Percentiles rank a stretch among this genome's conserved stretches.
phyloP scores from a whole-genome alignment of 371 early-diverging fungal species.

The Mortierella sp. region DNA sequence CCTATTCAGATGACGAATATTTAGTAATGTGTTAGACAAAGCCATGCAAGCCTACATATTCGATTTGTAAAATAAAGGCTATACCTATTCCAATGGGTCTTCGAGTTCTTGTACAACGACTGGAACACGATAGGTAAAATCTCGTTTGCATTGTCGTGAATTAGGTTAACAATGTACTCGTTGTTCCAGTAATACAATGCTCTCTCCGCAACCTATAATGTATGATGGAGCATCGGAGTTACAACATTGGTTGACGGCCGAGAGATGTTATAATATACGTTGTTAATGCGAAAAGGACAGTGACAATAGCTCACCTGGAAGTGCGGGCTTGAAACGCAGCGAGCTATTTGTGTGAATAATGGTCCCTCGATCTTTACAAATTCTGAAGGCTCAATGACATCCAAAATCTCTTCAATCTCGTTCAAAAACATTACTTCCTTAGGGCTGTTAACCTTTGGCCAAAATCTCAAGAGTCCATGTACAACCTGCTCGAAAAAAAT shows the following conservation, averaged over 20 bases:
- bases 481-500: constrained; percentile 72
- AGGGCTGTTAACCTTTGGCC: constrained; percentile 98
- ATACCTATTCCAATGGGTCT: constrained; percentile 96
- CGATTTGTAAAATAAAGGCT: background rate
- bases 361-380: constrained; percentile 90
- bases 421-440: constrained; percentile 98
- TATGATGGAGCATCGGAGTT: background rate
- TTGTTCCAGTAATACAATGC: constrained; percentile 98
- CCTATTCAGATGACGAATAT: constrained; percentile 53
- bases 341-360: constrained; percentile 90
- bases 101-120: constrained; percentile 90
- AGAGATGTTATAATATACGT: background rate
- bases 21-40: background rate
- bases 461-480: constrained; percentile 87
- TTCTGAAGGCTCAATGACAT: constrained; percentile 89
- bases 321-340: constrained; percentile 94
- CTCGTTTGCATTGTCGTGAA: constrained; percentile 88
- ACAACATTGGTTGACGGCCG: background rate
- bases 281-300: too few species aligned
- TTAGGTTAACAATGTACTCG: constrained; percentile 93
- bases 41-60: background rate
- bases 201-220: constrained; percentile 90
- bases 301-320: constrained; percentile 83
- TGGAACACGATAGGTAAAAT: constrained; percentile 96
- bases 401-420: constrained; percentile 97